Evolutionary conservation across 225 moss, liverwort and hornwort genomes (phyloP).

Genomic region (Thuidium tamariscinum): DNA sequence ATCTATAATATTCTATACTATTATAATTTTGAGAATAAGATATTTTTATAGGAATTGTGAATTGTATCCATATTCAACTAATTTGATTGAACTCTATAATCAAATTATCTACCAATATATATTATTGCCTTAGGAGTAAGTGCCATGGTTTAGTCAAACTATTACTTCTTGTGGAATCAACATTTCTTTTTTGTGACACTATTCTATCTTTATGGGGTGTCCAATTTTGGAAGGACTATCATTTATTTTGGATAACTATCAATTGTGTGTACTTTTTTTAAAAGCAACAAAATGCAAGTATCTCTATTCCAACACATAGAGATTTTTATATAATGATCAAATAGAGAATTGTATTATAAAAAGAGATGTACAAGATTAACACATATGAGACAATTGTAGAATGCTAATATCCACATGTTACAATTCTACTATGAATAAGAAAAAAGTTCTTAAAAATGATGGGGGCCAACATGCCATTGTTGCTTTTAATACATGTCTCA

Average conservation of each 20-base stretch:
- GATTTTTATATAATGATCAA: too few species aligned
- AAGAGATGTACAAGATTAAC: too few species aligned
- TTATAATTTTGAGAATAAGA: background rate
- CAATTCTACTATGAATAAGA: background rate
- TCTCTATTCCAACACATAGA: too few species aligned
- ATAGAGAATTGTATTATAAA: too few species aligned
- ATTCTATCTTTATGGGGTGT: accelerated
- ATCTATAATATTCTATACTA: background rate
- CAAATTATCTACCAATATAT: background rate
- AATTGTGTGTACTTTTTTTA: accelerated
- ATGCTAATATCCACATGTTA: too few species aligned
- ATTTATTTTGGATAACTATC: background rate
- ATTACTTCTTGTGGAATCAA: accelerated
- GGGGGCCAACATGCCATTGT: accelerated
- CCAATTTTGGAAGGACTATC: background rate
- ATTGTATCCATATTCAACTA: background rate
- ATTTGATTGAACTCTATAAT: accelerated
- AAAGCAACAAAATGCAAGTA: accelerated
- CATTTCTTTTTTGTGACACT: accelerated
- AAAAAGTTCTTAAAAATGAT: background rate
- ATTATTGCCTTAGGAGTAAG: too few species aligned
- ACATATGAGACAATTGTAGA: background rate
- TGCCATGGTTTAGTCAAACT: accelerated
- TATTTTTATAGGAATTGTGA: background rate
- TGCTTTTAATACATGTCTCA: background rate